Evolutionary conservation across 148 eudicot species (phyloP).

Genomic region (Nepenthes mirabilis): DNA sequence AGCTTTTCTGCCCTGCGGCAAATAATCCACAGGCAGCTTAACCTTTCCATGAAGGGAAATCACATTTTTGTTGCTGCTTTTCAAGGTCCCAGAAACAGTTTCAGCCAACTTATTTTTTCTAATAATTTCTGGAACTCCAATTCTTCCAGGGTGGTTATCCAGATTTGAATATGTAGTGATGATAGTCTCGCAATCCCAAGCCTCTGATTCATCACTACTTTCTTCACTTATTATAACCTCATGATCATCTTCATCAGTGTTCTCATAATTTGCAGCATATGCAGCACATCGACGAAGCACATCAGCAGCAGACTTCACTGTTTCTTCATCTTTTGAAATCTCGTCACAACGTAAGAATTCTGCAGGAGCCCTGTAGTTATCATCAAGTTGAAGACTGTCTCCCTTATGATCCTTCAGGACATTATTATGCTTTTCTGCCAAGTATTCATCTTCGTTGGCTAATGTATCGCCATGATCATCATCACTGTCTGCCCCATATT

Average conservation of each 20-base stretch:
- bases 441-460: conserved; percentile 35
- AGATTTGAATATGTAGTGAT: conserved; percentile 84
- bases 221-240: conserved; percentile 46
- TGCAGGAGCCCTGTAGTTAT: conserved; percentile 34
- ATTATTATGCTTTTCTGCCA: conserved; percentile 49
- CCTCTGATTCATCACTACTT: conserved; percentile 85
- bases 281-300: conserved; percentile 39
- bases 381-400: conserved; percentile 34
- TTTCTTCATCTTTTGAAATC: conserved; percentile 18
- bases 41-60: conserved; percentile 75
- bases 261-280: conserved; percentile 68
- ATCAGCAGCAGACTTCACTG: conserved; percentile 28
- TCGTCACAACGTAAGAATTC: conserved; percentile 21
- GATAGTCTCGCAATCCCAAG: conserved; percentile 89
- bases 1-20: conserved; percentile 44
- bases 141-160: conserved; percentile 91
- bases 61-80: conserved; percentile 18
- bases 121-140: conserved; percentile 42
- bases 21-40: conserved; percentile 63
- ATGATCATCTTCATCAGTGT: conserved; percentile 29
- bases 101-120: conserved; percentile 59
- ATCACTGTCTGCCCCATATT: conserved; percentile 64
- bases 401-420: conserved; percentile 28
- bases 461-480: conserved; percentile 26
- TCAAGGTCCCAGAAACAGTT: conserved; percentile 31